Evolutionary conservation across 139 green algal species (phyloP), one percentile per base, ranked within the genome.

Genomic region (Chlamydomonas sp.): DNA sequence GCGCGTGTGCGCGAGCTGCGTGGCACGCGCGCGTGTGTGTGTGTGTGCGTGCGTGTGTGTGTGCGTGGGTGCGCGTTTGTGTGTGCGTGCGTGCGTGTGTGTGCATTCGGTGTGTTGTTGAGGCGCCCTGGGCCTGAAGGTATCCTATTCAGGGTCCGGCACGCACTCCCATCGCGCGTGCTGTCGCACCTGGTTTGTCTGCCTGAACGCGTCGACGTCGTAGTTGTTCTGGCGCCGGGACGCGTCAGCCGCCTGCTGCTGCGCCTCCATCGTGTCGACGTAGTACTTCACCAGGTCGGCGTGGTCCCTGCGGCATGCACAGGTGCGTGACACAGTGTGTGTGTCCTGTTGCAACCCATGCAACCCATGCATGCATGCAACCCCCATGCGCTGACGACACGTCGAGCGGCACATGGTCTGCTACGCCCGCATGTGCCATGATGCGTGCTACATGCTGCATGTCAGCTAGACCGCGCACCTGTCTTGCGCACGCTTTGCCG

Each of bases 1-100:
- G 3, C 71, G 72, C 0, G 84, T 89, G 58, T 83, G 38, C 31
- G 82, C 76, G 24, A 84, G 72, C 85, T 91, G 84, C 28, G 29
- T n/a, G n/a, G n/a, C n/a, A n/a, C n/a, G n/a, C n/a, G n/a, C n/a
- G n/a, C n/a, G n/a, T n/a, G n/a, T n/a, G n/a, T n/a, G n/a, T n/a
- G n/a, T n/a, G n/a, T n/a, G n/a, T n/a, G n/a, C n/a, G n/a, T 57
- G 47, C 47, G 22, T 57, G 22, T 57, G 22, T 28, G 22, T 28
- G 22, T 28, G 43, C 13, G 43, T 54, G 13, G 16, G 13, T 13
- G 43, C 13, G 43, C 16, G 13, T 54, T 54, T 13, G 16, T 13
- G 43, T 26, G 13, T 16, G 43, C 43, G 16, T 54, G 16, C 43
- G 13, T 13, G 43, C 43, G 16, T 54, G 43, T 16, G 13, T 13